phyloP scores from a whole-genome alignment of 495 filamentous ascomycete genomes.

The Xylaria telfairii region DNA sequence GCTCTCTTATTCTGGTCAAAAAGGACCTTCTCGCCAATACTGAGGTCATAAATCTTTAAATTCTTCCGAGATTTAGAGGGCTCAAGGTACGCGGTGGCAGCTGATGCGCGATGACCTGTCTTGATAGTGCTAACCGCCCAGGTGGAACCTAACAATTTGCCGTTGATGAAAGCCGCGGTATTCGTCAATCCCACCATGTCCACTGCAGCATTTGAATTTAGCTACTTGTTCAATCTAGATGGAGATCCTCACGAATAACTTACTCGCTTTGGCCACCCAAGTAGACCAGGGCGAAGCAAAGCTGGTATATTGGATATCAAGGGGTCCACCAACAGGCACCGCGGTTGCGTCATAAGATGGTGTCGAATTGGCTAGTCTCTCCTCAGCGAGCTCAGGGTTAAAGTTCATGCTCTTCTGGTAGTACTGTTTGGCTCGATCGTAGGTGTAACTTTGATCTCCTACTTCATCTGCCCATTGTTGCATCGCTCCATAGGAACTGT shows the following conservation, averaged over 20 bases:
- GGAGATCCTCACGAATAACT: not conserved
- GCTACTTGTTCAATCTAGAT: not conserved
- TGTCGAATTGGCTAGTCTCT: slow-evolving; percentile 3
- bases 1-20: slow-evolving; percentile 23
- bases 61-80: not conserved
- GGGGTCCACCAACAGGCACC: not conserved
- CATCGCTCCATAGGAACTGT: slow-evolving; percentile 15
- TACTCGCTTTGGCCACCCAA: slow-evolving; percentile 7
- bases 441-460: not conserved
- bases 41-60: slow-evolving; percentile 19
- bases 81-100: not conserved
- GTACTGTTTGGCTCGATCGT: not conserved
- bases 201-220: not conserved
- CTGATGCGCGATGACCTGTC: not conserved
- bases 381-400: not conserved
- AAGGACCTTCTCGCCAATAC: slow-evolving; percentile 24
- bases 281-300: slow-evolving; percentile 5
- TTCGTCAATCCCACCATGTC: not conserved
- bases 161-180: slow-evolving; percentile 1
- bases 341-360: not conserved
- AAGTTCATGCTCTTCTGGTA: slow-evolving; percentile 10
- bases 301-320: not conserved
- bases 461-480: slow-evolving; percentile 11
- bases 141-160: not conserved
- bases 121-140: not conserved